Conservation (phyloP, 176 grass and related monocot genomes). For the Eleusine indica region DNA sequence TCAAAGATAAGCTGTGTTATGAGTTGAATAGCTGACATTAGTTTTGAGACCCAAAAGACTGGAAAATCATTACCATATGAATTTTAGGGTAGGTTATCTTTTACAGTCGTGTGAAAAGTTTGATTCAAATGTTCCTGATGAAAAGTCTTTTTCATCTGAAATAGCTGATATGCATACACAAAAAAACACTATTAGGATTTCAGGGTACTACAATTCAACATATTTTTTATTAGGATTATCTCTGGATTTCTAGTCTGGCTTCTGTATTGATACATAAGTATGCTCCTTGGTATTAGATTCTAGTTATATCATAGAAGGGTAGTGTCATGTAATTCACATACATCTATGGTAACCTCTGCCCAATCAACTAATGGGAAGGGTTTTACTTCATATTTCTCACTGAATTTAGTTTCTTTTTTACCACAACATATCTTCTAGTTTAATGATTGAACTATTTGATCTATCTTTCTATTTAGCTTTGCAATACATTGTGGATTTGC, state of each 20-base stretch:
- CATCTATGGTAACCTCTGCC: background rate
- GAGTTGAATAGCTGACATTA: conserved; percentile 11
- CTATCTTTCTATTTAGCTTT: conserved; percentile 8
- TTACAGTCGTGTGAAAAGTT: conserved; percentile 5
- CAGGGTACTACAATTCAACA: background rate
- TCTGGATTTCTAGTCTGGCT: conserved; percentile 13
- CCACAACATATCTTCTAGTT: conserved; percentile 11
- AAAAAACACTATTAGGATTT: background rate
- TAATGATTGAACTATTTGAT: background rate
- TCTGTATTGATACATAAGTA: background rate
- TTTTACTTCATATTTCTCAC: background rate
- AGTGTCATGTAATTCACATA: conserved; percentile 21
- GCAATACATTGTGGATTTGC: conserved; percentile 12
- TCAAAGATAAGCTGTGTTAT: background rate
- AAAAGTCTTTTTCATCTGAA: background rate
- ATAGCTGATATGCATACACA: conserved; percentile 1
- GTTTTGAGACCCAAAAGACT: conserved; percentile 11
- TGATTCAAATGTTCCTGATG: background rate
- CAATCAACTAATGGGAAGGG: background rate
- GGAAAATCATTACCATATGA: conserved; percentile 13
- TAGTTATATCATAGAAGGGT: background rate
- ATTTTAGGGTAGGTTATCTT: conserved; percentile 1
- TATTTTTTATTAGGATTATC: background rate
- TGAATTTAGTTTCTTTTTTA: background rate
- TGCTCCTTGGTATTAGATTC: background rate